A percentile compares a stretch with the other conserved stretches of the same genome.
These are phyloP conservation scores for Fonsecaea erecta DNA, from an alignment of 2,329 filamentous ascomycete species.

Conservation along the genomic window DNA sequence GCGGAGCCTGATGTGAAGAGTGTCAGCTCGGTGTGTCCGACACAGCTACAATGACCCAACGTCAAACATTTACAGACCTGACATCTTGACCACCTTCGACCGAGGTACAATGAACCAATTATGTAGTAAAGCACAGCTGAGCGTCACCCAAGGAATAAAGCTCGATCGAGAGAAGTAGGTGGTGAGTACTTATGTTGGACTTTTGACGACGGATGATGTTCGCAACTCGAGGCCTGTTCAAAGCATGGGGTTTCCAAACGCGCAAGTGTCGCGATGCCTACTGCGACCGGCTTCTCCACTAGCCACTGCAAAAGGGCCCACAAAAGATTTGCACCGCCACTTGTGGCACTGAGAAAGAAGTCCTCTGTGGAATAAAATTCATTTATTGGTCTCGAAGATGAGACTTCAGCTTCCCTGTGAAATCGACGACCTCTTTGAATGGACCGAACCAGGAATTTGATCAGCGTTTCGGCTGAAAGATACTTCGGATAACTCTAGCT, in stretches of 20 bases:
- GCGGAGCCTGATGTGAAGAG: conserved; percentile 66
- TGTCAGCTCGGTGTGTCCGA: conserved; percentile 38
- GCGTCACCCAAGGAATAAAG: conserved; percentile 8
- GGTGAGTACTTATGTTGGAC: conserved; percentile 9
- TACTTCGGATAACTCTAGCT: background rate
- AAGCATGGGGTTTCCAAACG: conserved; percentile 3
- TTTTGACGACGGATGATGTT: conserved; percentile 18
- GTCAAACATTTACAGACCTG: conserved; percentile 44
- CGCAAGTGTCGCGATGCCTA: conserved; percentile 22
- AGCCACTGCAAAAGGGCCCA: conserved; percentile 1
- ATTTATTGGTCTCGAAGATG: conserved; percentile 3
- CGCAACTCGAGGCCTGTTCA: background rate
- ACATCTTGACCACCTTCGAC: conserved; percentile 45
- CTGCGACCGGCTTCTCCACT: background rate
- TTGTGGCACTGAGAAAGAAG: background rate
- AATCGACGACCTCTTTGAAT: background rate
- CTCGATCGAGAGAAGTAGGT: conserved; percentile 15
- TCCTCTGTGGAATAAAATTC: background rate
- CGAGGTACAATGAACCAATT: conserved; percentile 26
- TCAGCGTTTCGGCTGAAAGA: background rate
- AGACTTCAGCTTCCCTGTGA: conserved; percentile 10
- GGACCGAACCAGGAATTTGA: background rate
- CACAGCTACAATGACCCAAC: conserved; percentile 22
- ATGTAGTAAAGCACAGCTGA: conserved; percentile 20
- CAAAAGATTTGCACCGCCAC: conserved; percentile 15